Conservation (phyloP, 176 grass and related monocot species). For the Oryza rufipogon region DNA sequence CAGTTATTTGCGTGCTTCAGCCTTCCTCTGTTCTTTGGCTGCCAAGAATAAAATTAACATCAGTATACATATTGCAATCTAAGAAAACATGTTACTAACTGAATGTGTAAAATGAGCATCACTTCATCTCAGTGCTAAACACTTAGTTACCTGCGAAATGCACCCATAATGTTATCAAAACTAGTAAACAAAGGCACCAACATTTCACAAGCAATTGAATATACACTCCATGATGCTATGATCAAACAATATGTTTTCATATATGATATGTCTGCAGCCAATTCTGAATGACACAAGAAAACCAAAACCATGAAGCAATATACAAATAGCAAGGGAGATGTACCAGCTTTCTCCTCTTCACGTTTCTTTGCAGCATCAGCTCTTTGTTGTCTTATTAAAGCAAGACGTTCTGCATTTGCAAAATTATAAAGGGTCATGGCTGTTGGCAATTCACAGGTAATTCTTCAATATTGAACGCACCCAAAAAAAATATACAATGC, state of each 20-base stretch:
- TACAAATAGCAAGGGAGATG: background rate
- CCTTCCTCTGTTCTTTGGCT: conserved; percentile 92
- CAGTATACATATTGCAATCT: background rate
- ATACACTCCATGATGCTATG: background rate
- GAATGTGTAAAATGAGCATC: background rate
- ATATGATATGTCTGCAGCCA: background rate
- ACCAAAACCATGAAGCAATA: conserved; percentile 5
- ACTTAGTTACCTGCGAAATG: background rate
- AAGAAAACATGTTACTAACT: background rate
- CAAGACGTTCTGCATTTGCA: conserved; percentile 85
- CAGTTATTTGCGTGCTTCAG: conserved; percentile 67
- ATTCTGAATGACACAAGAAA: conserved; percentile 2
- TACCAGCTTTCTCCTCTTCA: conserved; percentile 97
- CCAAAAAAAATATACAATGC: background rate
- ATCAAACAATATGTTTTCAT: background rate
- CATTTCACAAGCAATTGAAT: background rate
- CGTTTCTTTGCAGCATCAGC: conserved; percentile 96
- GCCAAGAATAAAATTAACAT: conserved; percentile 36
- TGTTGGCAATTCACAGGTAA: conserved; percentile 15
- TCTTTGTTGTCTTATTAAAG: conserved; percentile 92
- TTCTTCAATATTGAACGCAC: conserved; percentile 14
- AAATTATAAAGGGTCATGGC: conserved; percentile 12
- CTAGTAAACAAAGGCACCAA: background rate
- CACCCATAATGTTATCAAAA: background rate
- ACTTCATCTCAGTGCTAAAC: background rate